Evolutionary conservation across 2,329 filamentous ascomycete species (phyloP).

Genomic region (Alternaria sp.): DNA sequence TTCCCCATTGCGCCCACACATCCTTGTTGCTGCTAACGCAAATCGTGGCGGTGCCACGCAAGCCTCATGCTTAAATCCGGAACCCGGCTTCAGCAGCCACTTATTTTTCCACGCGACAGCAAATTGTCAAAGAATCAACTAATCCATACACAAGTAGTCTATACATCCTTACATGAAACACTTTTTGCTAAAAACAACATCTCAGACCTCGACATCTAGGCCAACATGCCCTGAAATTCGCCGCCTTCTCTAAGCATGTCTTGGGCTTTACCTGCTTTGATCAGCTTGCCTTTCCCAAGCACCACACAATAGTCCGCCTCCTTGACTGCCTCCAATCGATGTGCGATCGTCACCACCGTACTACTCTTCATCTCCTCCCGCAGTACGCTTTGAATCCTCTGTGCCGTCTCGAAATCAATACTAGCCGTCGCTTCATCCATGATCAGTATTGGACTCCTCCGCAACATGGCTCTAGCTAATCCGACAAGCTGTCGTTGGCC

Average conservation of each 20-base stretch:
- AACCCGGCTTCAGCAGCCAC: conserved; percentile 4
- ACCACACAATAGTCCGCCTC: conserved; percentile 66
- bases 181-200: neutral
- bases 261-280: conserved; percentile 46
- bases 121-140: neutral
- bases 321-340: conserved; percentile 69
- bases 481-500: conserved; percentile 73
- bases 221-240: conserved; percentile 48
- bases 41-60: conserved; percentile 25
- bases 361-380: conserved; percentile 65
- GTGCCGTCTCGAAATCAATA: conserved; percentile 70
- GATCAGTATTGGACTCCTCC: conserved; percentile 69
- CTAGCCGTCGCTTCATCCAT: conserved; percentile 73
- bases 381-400: conserved; percentile 63
- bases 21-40: conserved; percentile 20
- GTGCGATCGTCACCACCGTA: conserved; percentile 72
- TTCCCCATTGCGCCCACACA: conserved; percentile 26
- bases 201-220: conserved; percentile 14
- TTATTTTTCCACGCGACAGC: neutral
- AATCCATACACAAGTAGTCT: neutral
- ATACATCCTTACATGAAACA: neutral
- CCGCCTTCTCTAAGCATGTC: conserved; percentile 49
- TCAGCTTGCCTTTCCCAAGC: conserved; percentile 61
- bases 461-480: conserved; percentile 68
- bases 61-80: conserved; percentile 13